Conservation (phyloP, 306 rosid species). For the Dryas drummondii region DNA sequence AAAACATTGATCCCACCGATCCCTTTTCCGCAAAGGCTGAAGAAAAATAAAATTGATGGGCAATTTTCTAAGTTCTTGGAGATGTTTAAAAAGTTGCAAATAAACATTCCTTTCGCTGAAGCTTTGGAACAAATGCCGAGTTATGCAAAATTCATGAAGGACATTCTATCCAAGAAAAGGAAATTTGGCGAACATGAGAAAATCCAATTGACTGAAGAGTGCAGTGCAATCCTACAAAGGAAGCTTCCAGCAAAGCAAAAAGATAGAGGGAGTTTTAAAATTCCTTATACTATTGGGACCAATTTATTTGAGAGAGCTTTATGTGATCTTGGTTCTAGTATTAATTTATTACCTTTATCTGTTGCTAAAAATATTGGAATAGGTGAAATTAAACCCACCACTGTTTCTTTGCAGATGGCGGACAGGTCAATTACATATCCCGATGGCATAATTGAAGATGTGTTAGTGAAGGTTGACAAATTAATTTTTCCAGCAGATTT, state of each 20-base stretch:
- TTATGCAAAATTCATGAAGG: conserved; percentile 3
- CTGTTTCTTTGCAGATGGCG: neutral
- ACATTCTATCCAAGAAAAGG: neutral
- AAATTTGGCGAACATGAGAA: neutral
- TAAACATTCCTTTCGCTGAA: neutral
- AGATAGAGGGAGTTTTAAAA: neutral
- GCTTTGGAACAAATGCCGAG: neutral
- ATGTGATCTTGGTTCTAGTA: neutral
- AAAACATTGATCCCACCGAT: neutral
- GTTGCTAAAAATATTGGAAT: neutral
- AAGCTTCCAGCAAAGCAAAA: neutral
- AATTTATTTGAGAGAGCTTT: neutral
- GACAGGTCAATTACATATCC: neutral
- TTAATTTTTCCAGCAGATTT: neutral
- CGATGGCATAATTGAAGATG: neutral
- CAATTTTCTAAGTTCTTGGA: neutral
- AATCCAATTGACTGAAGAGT: neutral
- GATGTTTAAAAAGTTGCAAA: neutral
- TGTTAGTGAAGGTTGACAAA: neutral
- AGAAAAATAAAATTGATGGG: neutral
- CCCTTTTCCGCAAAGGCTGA: neutral
- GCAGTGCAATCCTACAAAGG: neutral
- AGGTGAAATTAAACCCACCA: neutral
- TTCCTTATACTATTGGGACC: no score
- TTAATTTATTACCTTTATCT: neutral